Base-by-base conservation (phyloP, 495 filamentous ascomycete species). In the Xylaria sp. region DNA sequence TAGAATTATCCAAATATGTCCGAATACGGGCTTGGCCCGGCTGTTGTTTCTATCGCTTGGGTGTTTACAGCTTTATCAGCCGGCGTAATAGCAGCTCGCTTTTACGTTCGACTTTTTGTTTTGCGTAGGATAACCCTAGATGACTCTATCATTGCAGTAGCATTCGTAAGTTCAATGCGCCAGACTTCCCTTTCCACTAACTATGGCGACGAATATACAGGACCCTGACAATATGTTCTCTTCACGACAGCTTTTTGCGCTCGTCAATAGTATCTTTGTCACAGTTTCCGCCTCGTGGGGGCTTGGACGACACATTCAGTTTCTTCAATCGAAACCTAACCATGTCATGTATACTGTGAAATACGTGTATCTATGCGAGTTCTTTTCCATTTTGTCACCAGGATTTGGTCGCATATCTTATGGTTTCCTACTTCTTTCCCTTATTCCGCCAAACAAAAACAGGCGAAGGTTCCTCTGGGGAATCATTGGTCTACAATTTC, bases 401-500 rank as follows among this genome's bases (percentile, higher is more conserved):
- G 55, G 55, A 2, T 59, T 59, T 12, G 55, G 55, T 37, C 55
- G 55, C 2, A 59, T 59, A 59, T 59, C 55, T 31, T 59, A 59
- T 29, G 31, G 55, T 9, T 59, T 59, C n/a, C 29, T 59, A n/a
- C 55, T 59, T 12, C 19, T 37, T 11, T 31, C 50, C 21, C 50
- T 53, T 19, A 9, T 53, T 53, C 50, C 50, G 24, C 50, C 50
- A 53, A 53, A 19, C 7, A 53, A 21, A 3, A 11, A 5, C 21
- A 19, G 50, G 3, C 50, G 50, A 3, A 53, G 50, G 19, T 53
- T 53, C 19, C 50, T 53, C 4, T 53, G 50, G 50, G 21, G n/a
- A 6, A 53, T 53, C 19, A 24, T 53, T 2, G 50, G n/a, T 12
- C 21, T 53, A 53, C 50, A 53, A 12, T 53, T 53, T 53, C n/a